Evolutionary conservation across 371 early-diverging fungal species (phyloP).

Genomic region (Chytridium lagenaria): DNA sequence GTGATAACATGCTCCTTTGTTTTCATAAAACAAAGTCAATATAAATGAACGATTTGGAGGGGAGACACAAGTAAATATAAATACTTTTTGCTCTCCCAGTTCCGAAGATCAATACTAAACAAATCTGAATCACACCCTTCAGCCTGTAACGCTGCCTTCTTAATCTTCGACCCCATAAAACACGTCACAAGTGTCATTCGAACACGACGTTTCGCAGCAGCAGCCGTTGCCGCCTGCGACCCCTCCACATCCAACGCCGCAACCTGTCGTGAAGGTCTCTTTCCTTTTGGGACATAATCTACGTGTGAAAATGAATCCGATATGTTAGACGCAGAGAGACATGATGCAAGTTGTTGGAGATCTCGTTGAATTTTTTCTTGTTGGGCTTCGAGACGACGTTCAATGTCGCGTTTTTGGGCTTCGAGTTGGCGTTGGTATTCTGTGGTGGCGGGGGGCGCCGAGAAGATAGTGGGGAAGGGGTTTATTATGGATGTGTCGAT

Average conservation of each 20-base stretch:
- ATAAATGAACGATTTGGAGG: background rate
- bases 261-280: no score
- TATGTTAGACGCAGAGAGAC: no score
- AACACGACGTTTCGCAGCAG: no score
- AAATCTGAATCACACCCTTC: slow-evolving; percentile 27
- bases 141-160: slow-evolving; percentile 26
- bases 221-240: no score
- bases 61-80: background rate
- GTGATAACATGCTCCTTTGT: background rate
- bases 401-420: slow-evolving; percentile 24
- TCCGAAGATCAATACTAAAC: slow-evolving; percentile 37
- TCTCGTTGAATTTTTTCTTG: slow-evolving; percentile 25
- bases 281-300: no score
- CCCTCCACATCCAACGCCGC: no score
- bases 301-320: no score
- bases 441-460: slow-evolving; percentile 4
- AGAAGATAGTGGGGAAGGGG: slow-evolving; percentile 5
- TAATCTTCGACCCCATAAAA: slow-evolving; percentile 2
- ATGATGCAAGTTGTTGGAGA: slow-evolving; percentile 1
- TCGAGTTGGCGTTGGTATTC: slow-evolving; percentile 28
- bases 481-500: background rate
- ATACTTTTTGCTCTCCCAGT: slow-evolving; percentile 43
- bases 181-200: background rate
- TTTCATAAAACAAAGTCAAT: no score
- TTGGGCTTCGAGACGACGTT: slow-evolving; percentile 23